Conservation (phyloP, 2,329 filamentous ascomycete species). For the Drechmeria coniospora region DNA sequence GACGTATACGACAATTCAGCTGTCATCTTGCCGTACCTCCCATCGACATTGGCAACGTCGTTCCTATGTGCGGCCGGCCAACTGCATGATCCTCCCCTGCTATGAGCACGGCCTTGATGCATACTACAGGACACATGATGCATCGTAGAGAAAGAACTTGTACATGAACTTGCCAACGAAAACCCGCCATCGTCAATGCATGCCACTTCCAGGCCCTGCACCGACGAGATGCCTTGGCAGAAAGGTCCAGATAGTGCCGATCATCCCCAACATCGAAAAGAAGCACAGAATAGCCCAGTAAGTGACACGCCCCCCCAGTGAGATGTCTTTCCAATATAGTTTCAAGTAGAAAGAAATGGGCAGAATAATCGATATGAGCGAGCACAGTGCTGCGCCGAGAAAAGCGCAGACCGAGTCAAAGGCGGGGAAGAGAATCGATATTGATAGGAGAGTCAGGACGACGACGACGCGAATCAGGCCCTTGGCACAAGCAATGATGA, state of each 20-base stretch:
- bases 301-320: slow-evolving; percentile 42
- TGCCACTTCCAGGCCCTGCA: slow-evolving; percentile 17
- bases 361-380: slow-evolving; percentile 83
- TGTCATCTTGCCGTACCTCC: too few species aligned
- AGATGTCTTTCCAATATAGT: slow-evolving; percentile 64
- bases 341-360: slow-evolving; percentile 82
- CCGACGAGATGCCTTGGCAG: slow-evolving; percentile 63
- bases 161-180: too few species aligned
- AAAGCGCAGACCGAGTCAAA: slow-evolving; percentile 89
- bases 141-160: too few species aligned
- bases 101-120: too few species aligned
- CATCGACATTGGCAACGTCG: too few species aligned
- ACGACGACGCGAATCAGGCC: slow-evolving; percentile 49
- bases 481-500: slow-evolving; percentile 32
- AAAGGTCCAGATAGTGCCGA: slow-evolving; percentile 81
- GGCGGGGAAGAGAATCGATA: slow-evolving; percentile 54
- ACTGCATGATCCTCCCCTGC: too few species aligned
- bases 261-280: slow-evolving; percentile 52
- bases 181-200: too few species aligned
- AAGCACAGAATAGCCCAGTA: slow-evolving; percentile 55
- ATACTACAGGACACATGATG: too few species aligned
- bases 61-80: too few species aligned
- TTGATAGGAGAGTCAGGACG: slow-evolving; percentile 56
- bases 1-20: too few species aligned
- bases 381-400: slow-evolving; percentile 79